phyloP scores from a whole-genome alignment of 805 yeast species.

The Phaffomyces antillensis region DNA sequence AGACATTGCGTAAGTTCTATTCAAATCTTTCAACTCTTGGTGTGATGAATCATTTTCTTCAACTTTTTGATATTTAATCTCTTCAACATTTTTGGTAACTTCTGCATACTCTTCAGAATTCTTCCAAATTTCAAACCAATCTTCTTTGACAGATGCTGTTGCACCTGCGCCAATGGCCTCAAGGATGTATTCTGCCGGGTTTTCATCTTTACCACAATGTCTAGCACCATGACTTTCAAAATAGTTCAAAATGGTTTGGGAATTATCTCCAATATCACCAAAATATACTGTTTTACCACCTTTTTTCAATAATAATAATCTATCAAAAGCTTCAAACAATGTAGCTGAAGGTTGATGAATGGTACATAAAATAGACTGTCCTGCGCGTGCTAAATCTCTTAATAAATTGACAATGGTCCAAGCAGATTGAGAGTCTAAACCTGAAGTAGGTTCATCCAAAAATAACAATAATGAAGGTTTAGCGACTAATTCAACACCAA shows the following conservation, averaged over 20 bases:
- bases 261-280: conserved; percentile 63
- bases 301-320: conserved; percentile 38
- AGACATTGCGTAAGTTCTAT: conserved; percentile 28
- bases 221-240: conserved; percentile 59
- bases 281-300: conserved; percentile 72
- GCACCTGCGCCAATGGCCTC: conserved; percentile 81
- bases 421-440: conserved; percentile 57
- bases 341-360: conserved; percentile 58
- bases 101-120: conserved; percentile 30
- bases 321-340: conserved; percentile 11
- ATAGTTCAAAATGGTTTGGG: conserved; percentile 33
- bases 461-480: conserved; percentile 50
- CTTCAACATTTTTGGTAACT: conserved; percentile 25
- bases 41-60: conserved; percentile 8
- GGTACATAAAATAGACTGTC: conserved; percentile 60
- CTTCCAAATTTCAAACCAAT: conserved; percentile 60
- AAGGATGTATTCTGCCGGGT: conserved; percentile 72
- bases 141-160: conserved; percentile 43
- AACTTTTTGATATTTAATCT: conserved; percentile 4
- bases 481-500: conserved; percentile 58
- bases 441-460: conserved; percentile 63
- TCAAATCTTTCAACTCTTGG: conserved; percentile 12
- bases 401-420: conserved; percentile 53
- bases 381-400: conserved; percentile 46
- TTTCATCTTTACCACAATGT: conserved; percentile 44